phyloP scores from a whole-genome alignment of 768 basidiomycete species.

The Tulasnella calospora region DNA sequence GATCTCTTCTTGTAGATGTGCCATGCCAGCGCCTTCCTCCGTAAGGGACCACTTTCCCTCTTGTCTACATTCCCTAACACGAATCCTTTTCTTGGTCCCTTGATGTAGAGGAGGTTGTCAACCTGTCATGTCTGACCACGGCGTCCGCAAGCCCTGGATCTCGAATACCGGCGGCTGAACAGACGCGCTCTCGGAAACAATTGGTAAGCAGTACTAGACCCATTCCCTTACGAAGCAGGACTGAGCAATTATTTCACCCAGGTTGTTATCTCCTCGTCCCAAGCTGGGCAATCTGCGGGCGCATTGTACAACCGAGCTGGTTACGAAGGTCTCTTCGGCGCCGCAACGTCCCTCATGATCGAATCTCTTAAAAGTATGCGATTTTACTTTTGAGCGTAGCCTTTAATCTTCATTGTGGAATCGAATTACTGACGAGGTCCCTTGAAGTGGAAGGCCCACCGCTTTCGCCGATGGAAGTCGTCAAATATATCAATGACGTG shows the following conservation, averaged over 20 bases:
- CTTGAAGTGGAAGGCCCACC: background rate
- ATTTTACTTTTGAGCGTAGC: background rate
- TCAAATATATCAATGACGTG: background rate
- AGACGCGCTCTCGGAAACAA: background rate
- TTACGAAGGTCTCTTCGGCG: background rate
- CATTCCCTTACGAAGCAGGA: background rate
- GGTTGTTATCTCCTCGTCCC: background rate
- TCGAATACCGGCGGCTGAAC: background rate
- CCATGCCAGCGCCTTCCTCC: background rate
- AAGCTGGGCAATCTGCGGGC: background rate
- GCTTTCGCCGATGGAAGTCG: background rate
- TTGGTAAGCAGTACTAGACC: background rate
- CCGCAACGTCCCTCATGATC: background rate
- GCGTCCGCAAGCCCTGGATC: background rate
- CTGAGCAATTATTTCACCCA: background rate
- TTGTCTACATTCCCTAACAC: too few species aligned
- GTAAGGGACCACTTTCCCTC: background rate
- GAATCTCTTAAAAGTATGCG: background rate
- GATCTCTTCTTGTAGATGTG: background rate
- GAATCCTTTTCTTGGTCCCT: too few species aligned
- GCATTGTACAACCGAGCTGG: background rate
- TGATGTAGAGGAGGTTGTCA: background rate
- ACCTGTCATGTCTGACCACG: background rate
- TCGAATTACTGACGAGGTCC: background rate
- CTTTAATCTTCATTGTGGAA: background rate